Evolutionary conservation across 2,329 filamentous ascomycete genomes (phyloP), one percentile per base, ranked within the genome.

Genomic region (Arthrobotrys iridis): DNA sequence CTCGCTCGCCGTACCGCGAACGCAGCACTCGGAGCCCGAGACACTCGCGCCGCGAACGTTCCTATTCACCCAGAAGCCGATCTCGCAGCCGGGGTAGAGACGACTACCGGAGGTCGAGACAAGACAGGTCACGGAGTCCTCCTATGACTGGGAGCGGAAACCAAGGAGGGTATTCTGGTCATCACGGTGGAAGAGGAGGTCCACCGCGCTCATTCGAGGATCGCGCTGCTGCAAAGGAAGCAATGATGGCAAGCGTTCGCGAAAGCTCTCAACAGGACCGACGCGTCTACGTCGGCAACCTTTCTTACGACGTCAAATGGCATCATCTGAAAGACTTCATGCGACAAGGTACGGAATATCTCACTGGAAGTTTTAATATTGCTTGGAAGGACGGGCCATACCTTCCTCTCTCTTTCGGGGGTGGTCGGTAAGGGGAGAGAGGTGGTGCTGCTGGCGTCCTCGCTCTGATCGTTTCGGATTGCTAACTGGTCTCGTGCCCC

Each of bases 251-350:
- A 84, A 93, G 89, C 82, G 90, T 97, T 80, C 90, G 93, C 82
- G 95, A 98, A 82, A 91, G 92, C 48, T 98, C 95, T 77, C 95
- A 98, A 83, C 95, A 99, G 85, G 95, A 99, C 87, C 94, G 95
- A 82, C 93, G 95, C 79, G 95, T 99, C 88, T 99, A 99, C 83
- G 95, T 99, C 83, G 95, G 95, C 84, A 99, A 99, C 83, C 88
- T 99, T 80, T 95, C 93, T 57, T 99, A 99, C 86, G 95, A 99
- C 87, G 95, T 99, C 83, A 99, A 99, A 87, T 99, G 95, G 95
- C 94, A 98, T 86, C 95, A 98, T 82, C 89, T 99, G 77, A 99
- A 99, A 87, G 95, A 99, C 86, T 98, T 98, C 83, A 99, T 99
- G 95, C 91, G 95, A 88, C 93, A 97, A 89, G 94, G 95, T 98